Base-by-base conservation (phyloP, 352 stramenopile species). In the Globisporangium alternatum region DNA sequence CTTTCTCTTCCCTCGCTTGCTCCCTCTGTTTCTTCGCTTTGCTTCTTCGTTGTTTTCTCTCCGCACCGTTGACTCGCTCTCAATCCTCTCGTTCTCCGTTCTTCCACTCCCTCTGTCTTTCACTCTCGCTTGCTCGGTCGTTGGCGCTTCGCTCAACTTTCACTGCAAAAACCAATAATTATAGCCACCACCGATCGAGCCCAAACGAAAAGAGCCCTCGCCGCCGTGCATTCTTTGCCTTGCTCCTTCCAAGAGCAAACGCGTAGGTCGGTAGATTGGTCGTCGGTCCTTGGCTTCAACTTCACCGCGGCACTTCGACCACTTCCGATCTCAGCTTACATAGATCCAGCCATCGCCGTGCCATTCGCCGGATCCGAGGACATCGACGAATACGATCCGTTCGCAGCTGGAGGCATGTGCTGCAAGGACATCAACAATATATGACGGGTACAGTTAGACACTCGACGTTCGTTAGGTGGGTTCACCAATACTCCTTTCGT, bases 341-440 rank as follows among this genome's bases (percentile, higher is more conserved):
- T 84, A 28, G 76, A 87, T n/a, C 78, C 76, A 8, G 83, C 83
- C 83, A 93, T 93, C 13, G 85, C 85, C 30, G 85, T 93, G 35
- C 83, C 83, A 25, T 78, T 91, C 44, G 80, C 68, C 28, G 88
- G 67, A 65, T 93, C 81, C 15, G 81, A 74, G 19, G 71, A 69
- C 80, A 92, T 91, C 12, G 85, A 69, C 56, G 76, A 76, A 65
- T 91, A 91, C 56, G 81, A 74, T 31, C 79, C 72, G 57, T 77
- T 87, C 52, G 80, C 62, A 56, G 76, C 75, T 49, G 85, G 83
- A 62, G 82, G 78, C 72, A 93, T 90, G 73, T 89, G 75, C 82
- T 92, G 62, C 31, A 72, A 9, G 28, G 59, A 41, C 53, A 45
- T 28, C 49, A 25, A 17, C 28, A 19, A 39, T 9, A 30, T 19